These are phyloP conservation scores for Macrophomina tecta DNA, from an alignment of 2,329 filamentous ascomycete species.

Conservation along the genomic window DNA sequence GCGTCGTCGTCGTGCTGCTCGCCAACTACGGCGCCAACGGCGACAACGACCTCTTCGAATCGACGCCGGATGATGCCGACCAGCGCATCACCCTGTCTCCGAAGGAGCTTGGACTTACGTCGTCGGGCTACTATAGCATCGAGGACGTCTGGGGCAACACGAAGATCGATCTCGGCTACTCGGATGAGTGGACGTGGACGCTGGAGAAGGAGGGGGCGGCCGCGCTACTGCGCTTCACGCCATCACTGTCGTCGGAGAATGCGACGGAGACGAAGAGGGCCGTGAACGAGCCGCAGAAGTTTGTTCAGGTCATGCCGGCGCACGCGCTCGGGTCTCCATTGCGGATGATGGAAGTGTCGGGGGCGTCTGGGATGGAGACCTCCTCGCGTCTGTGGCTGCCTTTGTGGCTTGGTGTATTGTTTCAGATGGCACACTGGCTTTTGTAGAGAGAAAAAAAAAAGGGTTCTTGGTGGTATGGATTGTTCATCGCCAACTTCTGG, in stretches of 20 bases:
- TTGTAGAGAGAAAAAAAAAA: too few species aligned
- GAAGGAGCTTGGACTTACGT: constrained; percentile 1
- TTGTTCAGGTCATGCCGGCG: not conserved
- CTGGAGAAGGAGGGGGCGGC: not conserved
- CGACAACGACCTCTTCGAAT: not conserved
- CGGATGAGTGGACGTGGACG: not conserved
- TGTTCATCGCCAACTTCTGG: too few species aligned
- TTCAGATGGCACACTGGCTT: too few species aligned
- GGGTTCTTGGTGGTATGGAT: too few species aligned
- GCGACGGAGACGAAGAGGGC: not conserved
- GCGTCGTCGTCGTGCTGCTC: constrained; percentile 34
- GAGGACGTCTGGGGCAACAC: constrained; percentile 1
- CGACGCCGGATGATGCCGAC: not conserved
- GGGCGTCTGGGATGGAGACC: too few species aligned
- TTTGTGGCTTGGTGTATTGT: too few species aligned
- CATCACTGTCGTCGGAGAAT: not conserved
- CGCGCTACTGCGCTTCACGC: constrained; percentile 1
- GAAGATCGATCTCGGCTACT: not conserved
- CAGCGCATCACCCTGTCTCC: not conserved
- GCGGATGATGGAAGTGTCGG: too few species aligned
- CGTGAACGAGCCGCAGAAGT: constrained; percentile 31
- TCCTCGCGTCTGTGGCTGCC: too few species aligned
- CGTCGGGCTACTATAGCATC: constrained; percentile 1
- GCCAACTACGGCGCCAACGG: constrained; percentile 37
- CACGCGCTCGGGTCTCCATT: too few species aligned